These are phyloP conservation scores for Beauveria sp. DNA, from an alignment of 2,329 filamentous ascomycete species.

Conservation along the genomic window DNA sequence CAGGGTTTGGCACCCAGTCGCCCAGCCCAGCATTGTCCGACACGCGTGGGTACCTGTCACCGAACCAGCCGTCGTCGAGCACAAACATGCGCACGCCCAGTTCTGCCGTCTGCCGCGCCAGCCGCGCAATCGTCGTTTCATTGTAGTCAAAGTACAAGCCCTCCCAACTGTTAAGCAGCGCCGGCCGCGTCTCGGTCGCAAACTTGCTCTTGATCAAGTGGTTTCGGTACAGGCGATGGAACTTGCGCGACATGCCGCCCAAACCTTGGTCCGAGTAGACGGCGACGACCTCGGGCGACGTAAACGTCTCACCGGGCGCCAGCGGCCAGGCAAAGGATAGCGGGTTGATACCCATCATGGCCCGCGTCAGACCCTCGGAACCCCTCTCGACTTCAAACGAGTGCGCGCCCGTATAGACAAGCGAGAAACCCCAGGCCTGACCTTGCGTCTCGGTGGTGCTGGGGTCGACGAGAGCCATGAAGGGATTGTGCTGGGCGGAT, in stretches of 20 bases:
- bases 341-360: conserved; percentile 53
- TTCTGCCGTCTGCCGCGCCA: conserved; percentile 48
- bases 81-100: conserved; percentile 58
- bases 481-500: conserved; percentile 58
- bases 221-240: conserved; percentile 54
- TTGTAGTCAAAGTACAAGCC: conserved; percentile 53
- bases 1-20: conserved; percentile 54
- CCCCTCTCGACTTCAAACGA: conserved; percentile 53
- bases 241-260: conserved; percentile 53
- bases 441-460: conserved; percentile 52
- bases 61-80: conserved; percentile 62
- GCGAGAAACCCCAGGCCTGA: conserved; percentile 56
- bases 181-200: conserved; percentile 42
- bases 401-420: conserved; percentile 59
- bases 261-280: conserved; percentile 52
- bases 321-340: conserved; percentile 52
- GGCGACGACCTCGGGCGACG: conserved; percentile 54
- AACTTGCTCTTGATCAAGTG: conserved; percentile 52
- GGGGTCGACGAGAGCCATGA: conserved; percentile 49
- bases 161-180: conserved; percentile 60
- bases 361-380: conserved; percentile 53
- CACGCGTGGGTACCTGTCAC: conserved; percentile 50
- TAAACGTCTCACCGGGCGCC: conserved; percentile 46
- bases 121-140: conserved; percentile 42
- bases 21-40: conserved; percentile 52